Percentiles rank a stretch among this genome's conserved stretches.
Conservation (phyloP, 805 yeast genomes). For the Nakazawaea wickerhamii region DNA sequence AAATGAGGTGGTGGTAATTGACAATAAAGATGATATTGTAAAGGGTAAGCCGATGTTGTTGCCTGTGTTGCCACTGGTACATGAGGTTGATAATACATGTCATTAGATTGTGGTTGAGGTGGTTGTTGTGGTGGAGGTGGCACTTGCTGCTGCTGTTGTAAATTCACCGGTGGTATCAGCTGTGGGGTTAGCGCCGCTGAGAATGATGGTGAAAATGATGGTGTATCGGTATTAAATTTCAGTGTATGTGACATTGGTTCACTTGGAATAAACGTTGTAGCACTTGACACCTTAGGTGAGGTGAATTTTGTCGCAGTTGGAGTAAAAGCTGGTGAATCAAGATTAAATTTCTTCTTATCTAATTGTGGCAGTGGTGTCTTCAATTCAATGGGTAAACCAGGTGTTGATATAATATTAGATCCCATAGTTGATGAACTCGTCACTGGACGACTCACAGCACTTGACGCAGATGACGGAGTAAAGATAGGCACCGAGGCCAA, state of each 20-base stretch:
- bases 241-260: slow-evolving; percentile 14
- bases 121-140: slow-evolving; percentile 13
- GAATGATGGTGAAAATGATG: slow-evolving; percentile 31
- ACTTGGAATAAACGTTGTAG: slow-evolving; percentile 47
- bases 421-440: background rate
- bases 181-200: slow-evolving; percentile 13
- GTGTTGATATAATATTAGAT: background rate
- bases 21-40: slow-evolving; percentile 84
- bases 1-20: slow-evolving; percentile 81
- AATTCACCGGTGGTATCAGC: slow-evolving; percentile 11
- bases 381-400: background rate
- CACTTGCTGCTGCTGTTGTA: slow-evolving; percentile 11
- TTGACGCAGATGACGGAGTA: slow-evolving; percentile 1
- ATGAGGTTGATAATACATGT: slow-evolving; percentile 25
- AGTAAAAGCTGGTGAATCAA: slow-evolving; percentile 49
- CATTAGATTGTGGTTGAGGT: slow-evolving; percentile 16
- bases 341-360: slow-evolving; percentile 30
- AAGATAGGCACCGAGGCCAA: background rate
- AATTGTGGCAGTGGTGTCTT: background rate
- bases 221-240: slow-evolving; percentile 35
- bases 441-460: background rate
- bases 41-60: slow-evolving; percentile 36
- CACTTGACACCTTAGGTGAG: slow-evolving; percentile 43
- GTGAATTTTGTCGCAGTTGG: slow-evolving; percentile 40
- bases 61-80: slow-evolving; percentile 14